Evolutionary conservation across 1,139 yeast species (phyloP).

Genomic region (Yamadazyma trypodendri): DNA sequence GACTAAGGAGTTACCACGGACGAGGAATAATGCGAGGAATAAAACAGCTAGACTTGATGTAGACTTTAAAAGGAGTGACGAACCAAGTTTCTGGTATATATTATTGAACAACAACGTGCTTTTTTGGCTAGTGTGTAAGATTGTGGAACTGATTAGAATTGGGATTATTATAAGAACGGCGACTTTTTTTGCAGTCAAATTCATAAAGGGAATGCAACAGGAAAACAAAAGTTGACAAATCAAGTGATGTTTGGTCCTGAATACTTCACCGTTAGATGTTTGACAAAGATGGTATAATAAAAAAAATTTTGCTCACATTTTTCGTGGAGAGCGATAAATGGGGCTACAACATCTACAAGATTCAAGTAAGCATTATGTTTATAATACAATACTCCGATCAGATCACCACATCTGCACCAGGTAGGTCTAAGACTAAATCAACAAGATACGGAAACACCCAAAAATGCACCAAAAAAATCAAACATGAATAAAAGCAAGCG

Average conservation of each 20-base stretch:
- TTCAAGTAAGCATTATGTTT: background rate
- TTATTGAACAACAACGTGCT: slow-evolving; percentile 8
- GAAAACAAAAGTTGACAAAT: background rate
- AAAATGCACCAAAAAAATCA: background rate
- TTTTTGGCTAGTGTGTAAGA: background rate
- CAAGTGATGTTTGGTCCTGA: background rate
- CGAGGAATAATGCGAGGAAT: slow-evolving; percentile 7
- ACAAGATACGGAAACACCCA: background rate
- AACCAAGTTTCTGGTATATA: slow-evolving; percentile 5
- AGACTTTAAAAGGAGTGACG: slow-evolving; percentile 10
- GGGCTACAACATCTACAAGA: too few relatives aligned
- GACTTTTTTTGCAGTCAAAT: background rate
- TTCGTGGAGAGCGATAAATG: too few relatives aligned
- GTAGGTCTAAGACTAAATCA: background rate
- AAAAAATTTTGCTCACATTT: background rate
- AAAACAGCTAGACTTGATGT: slow-evolving; percentile 10
- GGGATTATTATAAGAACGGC: background rate
- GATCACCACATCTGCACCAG: background rate
- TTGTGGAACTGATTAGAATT: background rate
- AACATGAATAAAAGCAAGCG: background rate
- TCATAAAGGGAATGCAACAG: slow-evolving; percentile 1
- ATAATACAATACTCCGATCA: background rate
- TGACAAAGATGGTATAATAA: too few relatives aligned
- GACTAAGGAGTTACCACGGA: slow-evolving; percentile 7
- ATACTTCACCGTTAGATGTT: too few relatives aligned